Percentiles rank a stretch among this genome's conserved stretches.
Evolutionary conservation across 441 rosid genomes (phyloP).

Genomic region (Rhodomyrtus psidioides): DNA sequence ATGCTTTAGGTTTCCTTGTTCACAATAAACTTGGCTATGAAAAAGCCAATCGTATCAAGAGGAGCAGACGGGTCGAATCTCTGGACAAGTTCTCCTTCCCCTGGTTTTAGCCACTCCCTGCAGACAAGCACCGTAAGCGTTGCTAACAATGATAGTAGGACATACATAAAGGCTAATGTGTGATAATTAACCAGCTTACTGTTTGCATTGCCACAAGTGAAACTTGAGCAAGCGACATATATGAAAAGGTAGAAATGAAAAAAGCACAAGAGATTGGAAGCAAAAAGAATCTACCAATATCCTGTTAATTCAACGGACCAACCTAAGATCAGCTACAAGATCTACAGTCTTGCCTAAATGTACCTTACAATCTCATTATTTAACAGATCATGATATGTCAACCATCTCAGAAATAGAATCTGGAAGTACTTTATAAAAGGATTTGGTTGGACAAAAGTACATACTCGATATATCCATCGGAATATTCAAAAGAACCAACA

Average conservation of each 20-base stretch:
- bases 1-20: constrained; percentile 28
- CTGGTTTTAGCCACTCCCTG: constrained; percentile 95
- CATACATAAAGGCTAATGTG: not conserved
- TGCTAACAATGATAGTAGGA: not conserved
- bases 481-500: constrained; percentile 58
- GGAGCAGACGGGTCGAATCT: constrained; percentile 86
- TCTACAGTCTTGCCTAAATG: not conserved
- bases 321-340: not conserved
- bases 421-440: not conserved
- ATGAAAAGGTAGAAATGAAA: not conserved
- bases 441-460: constrained; percentile 11
- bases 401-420: not conserved
- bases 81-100: constrained; percentile 87
- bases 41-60: constrained; percentile 89
- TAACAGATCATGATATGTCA: not conserved
- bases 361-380: not conserved
- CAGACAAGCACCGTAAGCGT: not conserved
- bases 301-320: not conserved
- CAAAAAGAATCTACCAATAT: not conserved
- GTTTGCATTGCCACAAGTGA: not conserved
- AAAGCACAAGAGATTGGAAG: not conserved
- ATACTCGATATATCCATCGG: constrained; percentile 81
- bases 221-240: not conserved
- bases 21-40: constrained; percentile 79
- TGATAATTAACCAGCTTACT: not conserved